Conservation (phyloP, 2,329 filamentous ascomycete species). For the Zasmidium cellare region DNA sequence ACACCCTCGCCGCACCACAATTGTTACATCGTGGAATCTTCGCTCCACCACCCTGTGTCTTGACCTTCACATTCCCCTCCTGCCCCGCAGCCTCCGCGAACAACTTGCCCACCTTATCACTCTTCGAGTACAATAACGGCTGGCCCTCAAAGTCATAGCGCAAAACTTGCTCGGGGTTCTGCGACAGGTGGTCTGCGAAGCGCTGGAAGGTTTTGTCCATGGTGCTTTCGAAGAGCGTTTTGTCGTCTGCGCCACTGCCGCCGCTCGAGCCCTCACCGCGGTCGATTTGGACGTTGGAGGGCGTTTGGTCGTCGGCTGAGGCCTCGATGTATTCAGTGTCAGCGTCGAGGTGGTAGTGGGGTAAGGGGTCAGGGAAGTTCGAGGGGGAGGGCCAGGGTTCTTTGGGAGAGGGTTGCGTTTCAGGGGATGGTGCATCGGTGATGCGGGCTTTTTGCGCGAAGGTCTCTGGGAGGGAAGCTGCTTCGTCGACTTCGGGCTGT, state of each 20-base stretch:
- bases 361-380: constrained; percentile 69
- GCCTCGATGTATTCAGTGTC: constrained; percentile 84
- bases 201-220: constrained; percentile 53
- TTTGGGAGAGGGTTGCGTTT: constrained; percentile 33
- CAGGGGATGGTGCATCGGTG: constrained; percentile 19
- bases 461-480: constrained; percentile 28
- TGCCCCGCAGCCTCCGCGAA: constrained; percentile 46
- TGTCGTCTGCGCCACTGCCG: constrained; percentile 41
- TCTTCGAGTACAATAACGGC: constrained; percentile 74
- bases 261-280: constrained; percentile 24
- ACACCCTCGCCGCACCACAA: constrained; percentile 74
- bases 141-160: constrained; percentile 51
- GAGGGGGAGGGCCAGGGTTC: constrained; percentile 75
- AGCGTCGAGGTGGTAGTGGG: constrained; percentile 77
- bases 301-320: constrained; percentile 48
- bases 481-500: constrained; percentile 26
- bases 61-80: constrained; percentile 19
- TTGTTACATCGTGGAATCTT: constrained; percentile 73
- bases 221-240: constrained; percentile 49
- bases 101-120: constrained; percentile 69
- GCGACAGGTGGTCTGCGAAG: constrained; percentile 51
- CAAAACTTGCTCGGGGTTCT: constrained; percentile 53
- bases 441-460: constrained; percentile 36
- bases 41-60: constrained; percentile 18
- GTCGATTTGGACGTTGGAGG: constrained; percentile 39